These are phyloP conservation scores for Pichia scutulata DNA, from an alignment of 805 yeast genomes.

Conservation along the genomic window DNA sequence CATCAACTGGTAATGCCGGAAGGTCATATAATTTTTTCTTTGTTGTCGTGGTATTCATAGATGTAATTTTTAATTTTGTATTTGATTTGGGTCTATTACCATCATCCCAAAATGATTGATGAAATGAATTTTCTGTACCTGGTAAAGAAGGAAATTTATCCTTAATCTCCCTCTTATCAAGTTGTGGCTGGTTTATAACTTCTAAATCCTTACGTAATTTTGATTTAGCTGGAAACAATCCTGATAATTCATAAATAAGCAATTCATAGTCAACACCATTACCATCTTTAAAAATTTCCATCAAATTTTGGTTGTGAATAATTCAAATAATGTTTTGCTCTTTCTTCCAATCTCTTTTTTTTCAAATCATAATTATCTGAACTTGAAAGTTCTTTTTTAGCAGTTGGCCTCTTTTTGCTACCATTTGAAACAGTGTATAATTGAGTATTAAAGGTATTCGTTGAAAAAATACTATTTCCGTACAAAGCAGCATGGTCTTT, in stretches of 20 bases:
- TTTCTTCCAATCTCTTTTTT: constrained; percentile 62
- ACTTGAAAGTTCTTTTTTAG: background rate
- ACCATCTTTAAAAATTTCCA: constrained; percentile 35
- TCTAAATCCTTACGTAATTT: constrained; percentile 34
- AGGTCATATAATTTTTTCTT: background rate
- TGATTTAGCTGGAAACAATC: constrained; percentile 43
- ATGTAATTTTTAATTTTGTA: background rate
- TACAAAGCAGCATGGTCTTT: constrained; percentile 48
- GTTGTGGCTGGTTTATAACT: constrained; percentile 22
- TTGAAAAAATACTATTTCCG: constrained; percentile 34
- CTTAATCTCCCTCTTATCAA: constrained; percentile 19
- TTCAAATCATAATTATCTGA: constrained; percentile 31
- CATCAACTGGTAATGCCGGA: constrained; percentile 10
- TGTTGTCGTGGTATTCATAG: background rate
- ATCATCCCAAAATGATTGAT: background rate
- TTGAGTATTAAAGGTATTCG: constrained; percentile 32
- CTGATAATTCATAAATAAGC: constrained; percentile 53
- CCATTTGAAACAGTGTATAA: constrained; percentile 46
- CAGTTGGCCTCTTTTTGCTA: constrained; percentile 6
- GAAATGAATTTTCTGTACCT: constrained; percentile 14
- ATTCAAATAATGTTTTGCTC: constrained; percentile 73
- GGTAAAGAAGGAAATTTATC: constrained; percentile 46
- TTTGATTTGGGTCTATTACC: background rate
- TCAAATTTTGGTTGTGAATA: constrained; percentile 41
- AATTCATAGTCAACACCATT: constrained; percentile 44